phyloP scores from a whole-genome alignment of 176 grass and related monocot genomes.

The Themeda triandra region DNA sequence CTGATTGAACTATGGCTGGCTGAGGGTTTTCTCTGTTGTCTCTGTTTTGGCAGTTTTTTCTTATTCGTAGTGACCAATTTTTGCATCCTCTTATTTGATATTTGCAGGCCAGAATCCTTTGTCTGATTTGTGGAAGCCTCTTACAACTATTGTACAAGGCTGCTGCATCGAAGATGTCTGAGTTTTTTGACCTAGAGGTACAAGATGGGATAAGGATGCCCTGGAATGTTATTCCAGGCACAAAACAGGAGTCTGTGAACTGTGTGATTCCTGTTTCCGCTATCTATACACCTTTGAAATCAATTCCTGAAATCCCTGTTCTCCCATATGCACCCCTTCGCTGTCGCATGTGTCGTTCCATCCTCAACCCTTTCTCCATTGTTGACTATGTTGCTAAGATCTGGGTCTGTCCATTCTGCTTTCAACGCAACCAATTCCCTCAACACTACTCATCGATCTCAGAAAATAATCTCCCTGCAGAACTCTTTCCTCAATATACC shows the following conservation, averaged over 20 bases:
- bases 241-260: slow-evolving; percentile 54
- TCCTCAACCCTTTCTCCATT: slow-evolving; percentile 83
- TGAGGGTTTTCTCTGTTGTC: background rate
- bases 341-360: slow-evolving; percentile 79
- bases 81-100: slow-evolving; percentile 1
- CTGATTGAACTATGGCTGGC: background rate
- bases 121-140: background rate
- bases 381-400: slow-evolving; percentile 80
- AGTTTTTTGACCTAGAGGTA: slow-evolving; percentile 75
- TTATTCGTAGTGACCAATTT: background rate
- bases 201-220: slow-evolving; percentile 87
- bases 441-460: slow-evolving; percentile 60
- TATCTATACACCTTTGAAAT: slow-evolving; percentile 81
- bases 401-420: slow-evolving; percentile 54
- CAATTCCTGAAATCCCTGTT: slow-evolving; percentile 47
- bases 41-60: background rate
- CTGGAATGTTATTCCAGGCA: slow-evolving; percentile 89
- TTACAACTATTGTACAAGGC: slow-evolving; percentile 1
- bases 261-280: slow-evolving; percentile 75
- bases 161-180: slow-evolving; percentile 54
- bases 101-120: slow-evolving; percentile 25
- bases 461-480: slow-evolving; percentile 61
- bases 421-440: slow-evolving; percentile 76
- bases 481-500: slow-evolving; percentile 72
- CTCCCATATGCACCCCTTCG: slow-evolving; percentile 78